Percentiles rank a stretch among this genome's conserved stretches.
These are phyloP conservation scores for Cicer chorassanicum DNA, from an alignment of 306 rosid species.

Conservation along the genomic window DNA sequence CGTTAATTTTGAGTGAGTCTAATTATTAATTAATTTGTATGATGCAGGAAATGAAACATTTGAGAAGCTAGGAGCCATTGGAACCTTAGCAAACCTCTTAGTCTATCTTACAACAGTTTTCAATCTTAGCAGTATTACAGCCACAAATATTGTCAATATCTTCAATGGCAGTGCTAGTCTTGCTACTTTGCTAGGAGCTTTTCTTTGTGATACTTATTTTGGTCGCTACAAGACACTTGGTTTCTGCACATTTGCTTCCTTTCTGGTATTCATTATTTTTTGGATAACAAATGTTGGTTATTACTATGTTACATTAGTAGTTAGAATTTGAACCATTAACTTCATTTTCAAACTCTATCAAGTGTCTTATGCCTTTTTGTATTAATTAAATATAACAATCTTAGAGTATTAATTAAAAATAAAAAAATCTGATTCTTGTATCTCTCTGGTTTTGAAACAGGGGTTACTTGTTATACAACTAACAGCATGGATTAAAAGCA, in stretches of 20 bases:
- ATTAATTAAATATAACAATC: too few species aligned
- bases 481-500: slow-evolving; percentile 70
- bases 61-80: slow-evolving; percentile 89
- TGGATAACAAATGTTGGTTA: too few species aligned
- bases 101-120: slow-evolving; percentile 76
- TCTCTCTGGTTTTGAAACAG: slow-evolving; percentile 46
- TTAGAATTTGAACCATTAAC: too few species aligned
- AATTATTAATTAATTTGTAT: not conserved
- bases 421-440: not conserved
- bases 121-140: slow-evolving; percentile 73
- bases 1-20: slow-evolving; percentile 6
- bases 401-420: too few species aligned
- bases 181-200: slow-evolving; percentile 82
- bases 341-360: too few species aligned
- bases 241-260: slow-evolving; percentile 65
- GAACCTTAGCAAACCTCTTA: slow-evolving; percentile 74
- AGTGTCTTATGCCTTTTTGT: too few species aligned
- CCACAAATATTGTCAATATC: slow-evolving; percentile 67
- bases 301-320: too few species aligned
- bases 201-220: slow-evolving; percentile 72
- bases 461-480: slow-evolving; percentile 74
- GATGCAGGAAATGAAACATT: slow-evolving; percentile 89
- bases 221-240: slow-evolving; percentile 84
- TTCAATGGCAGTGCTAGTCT: slow-evolving; percentile 75
- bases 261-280: slow-evolving; percentile 57